phyloP scores from a whole-genome alignment of 2,329 filamentous ascomycete species.

The Ophiostoma tasmaniense region DNA sequence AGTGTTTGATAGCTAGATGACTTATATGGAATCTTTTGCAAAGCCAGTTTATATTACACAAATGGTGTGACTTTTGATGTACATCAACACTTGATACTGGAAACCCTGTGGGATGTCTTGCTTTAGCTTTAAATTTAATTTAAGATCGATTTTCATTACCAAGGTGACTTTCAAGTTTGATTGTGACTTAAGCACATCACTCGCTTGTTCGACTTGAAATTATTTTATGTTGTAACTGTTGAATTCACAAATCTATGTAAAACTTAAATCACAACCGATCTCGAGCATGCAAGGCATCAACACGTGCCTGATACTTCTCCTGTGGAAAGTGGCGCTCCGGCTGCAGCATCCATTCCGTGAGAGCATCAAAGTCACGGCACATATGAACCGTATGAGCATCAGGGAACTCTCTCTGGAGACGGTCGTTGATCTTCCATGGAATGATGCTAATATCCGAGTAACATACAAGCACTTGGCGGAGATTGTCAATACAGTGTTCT shows the following conservation, averaged over 20 bases:
- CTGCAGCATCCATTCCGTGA: constrained; percentile 9
- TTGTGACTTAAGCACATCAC: too few relatives aligned
- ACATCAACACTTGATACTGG: too few relatives aligned
- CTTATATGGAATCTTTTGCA: neutral
- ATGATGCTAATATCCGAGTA: constrained; percentile 9
- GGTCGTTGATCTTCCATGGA: constrained; percentile 5
- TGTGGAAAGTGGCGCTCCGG: constrained; percentile 7
- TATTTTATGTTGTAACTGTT: too few relatives aligned
- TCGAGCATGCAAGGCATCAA: neutral
- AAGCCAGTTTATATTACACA: neutral
- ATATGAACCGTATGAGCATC: constrained; percentile 7
- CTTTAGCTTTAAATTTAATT: too few relatives aligned
- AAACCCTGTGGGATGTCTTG: too few relatives aligned
- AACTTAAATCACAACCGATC: neutral
- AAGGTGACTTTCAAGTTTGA: too few relatives aligned
- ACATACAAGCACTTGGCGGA: constrained; percentile 1
- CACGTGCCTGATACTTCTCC: constrained; percentile 5
- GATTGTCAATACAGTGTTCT: constrained; percentile 9
- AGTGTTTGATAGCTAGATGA: neutral
- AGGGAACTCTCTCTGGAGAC: neutral
- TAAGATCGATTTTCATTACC: too few relatives aligned
- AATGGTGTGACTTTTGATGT: too few relatives aligned
- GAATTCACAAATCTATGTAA: neutral
- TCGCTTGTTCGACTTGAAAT: too few relatives aligned
- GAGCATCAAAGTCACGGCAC: constrained; percentile 9